Evolutionary conservation across 768 basidiomycete species (phyloP).

Genomic region (Tulasnella sp.): DNA sequence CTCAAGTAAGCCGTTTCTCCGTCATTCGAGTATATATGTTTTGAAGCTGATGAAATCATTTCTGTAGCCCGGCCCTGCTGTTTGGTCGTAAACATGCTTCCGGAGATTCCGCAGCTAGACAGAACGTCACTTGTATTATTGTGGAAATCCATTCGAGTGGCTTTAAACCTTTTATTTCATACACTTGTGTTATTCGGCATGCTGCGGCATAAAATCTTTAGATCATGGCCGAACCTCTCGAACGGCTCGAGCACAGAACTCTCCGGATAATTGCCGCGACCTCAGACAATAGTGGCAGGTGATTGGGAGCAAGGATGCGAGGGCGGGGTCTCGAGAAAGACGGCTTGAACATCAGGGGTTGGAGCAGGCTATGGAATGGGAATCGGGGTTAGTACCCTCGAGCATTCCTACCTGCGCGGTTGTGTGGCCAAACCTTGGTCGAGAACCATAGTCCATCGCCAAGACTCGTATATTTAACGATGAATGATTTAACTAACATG

Average conservation of each 20-base stretch:
- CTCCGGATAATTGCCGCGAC: no score
- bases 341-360: conserved; percentile 34
- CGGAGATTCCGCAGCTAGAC: no score
- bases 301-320: conserved; percentile 11
- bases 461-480: conserved; percentile 95
- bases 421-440: conserved; percentile 43
- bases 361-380: conserved; percentile 23
- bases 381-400: background rate
- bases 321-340: conserved; percentile 35
- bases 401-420: background rate
- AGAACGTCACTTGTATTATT: no score
- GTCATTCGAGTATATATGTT: background rate
- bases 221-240: no score
- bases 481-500: conserved; percentile 77
- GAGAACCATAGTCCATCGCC: conserved; percentile 81
- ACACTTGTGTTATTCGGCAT: no score
- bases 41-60: background rate
- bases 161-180: no score
- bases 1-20: background rate
- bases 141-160: no score
- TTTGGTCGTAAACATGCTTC: background rate
- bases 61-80: background rate
- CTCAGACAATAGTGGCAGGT: conserved; percentile 12
- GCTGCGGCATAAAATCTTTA: no score
- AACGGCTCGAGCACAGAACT: no score